Evolutionary conservation across 208 protist species (phyloP), one percentile per base, ranked within the genome.

Genomic region (Acanthamoeba rhysodes): DNA sequence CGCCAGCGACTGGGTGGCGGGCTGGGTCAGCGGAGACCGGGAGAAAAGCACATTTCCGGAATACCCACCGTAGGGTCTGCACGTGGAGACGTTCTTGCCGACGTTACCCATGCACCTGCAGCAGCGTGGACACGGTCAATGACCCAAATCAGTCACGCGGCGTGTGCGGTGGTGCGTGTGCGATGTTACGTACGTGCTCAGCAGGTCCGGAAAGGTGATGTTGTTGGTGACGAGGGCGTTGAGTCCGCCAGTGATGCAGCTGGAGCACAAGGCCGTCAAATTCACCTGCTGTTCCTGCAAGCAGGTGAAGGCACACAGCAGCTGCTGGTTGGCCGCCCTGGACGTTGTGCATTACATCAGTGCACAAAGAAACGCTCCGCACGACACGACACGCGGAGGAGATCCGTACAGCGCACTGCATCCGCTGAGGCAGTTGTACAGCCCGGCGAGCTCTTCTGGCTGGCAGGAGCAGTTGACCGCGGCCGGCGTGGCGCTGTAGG

Each of bases 31-130:
- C 66, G 66, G 66, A 22, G 66, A 37, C n/a, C 66, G 66, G 24
- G 66, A 74, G 66, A 74, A 74, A 4, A 74, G 66, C 66, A 74
- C n/a, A 74, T 74, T 74, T 10, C 66, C 66, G 18, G 66, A 74
- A 34, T 74, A 74, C n/a, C 66, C 66, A n/a, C 66, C 66, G 32
- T 74, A 74, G 66, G 66, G n/a, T 0, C 10, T n/a, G 66, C 66
- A 74, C 10, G 1, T 34, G 32, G 66, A n/a, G 24, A n/a, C 66
- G 66, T 34, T 12, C 24, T n/a, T 12, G 24, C 66, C 66, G 24
- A 16, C 12, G 18, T n/a, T 34, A 2, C 10, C 10, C 22, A 74
- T 24, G 66, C 66, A 74, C 4, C 66, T 74, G 32, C 12, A 7
- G 66, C 12, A n/a, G n/a, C n/a, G 32, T 29, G 62, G 4, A 70